These are phyloP conservation scores for Phyllosticta citrichinensis DNA, from an alignment of 2,329 filamentous ascomycete species.

Conservation along the genomic window DNA sequence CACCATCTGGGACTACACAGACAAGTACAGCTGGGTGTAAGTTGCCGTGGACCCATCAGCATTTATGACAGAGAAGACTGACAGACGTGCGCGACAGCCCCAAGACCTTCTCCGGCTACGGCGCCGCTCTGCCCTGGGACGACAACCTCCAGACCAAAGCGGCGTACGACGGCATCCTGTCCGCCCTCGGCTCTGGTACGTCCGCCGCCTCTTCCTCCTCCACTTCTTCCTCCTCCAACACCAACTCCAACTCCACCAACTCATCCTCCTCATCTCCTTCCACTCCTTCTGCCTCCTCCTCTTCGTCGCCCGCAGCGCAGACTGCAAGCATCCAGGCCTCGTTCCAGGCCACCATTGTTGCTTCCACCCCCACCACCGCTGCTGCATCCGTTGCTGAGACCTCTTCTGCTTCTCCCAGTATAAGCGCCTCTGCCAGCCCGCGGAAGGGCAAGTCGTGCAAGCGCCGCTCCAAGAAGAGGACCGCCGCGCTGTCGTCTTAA, in stretches of 20 bases:
- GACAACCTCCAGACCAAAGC: constrained; percentile 36
- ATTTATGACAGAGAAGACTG: neutral
- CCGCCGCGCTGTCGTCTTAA: neutral
- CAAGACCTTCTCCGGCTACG: constrained; percentile 30
- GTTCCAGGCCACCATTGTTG: neutral
- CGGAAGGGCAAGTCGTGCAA: neutral
- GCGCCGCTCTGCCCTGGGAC: constrained; percentile 38
- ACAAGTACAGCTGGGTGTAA: constrained; percentile 37
- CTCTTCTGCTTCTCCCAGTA: neutral
- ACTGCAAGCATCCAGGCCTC: neutral
- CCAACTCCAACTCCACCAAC: neutral
- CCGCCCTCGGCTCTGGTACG: constrained; percentile 6
- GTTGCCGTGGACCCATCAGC: neutral
- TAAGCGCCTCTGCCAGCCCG: neutral
- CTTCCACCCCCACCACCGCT: neutral
- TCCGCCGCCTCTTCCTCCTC: neutral
- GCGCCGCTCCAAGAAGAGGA: neutral
- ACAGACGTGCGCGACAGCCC: constrained; percentile 16
- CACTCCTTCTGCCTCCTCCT: constrained; percentile 3
- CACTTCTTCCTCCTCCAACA: neutral
- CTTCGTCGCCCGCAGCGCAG: neutral
- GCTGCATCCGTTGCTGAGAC: neutral
- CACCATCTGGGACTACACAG: constrained; percentile 47
- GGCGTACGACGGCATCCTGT: constrained; percentile 17
- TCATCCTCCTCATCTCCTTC: neutral